A percentile compares a stretch with the other conserved stretches of the same genome.
Evolutionary conservation across 2,329 filamentous ascomycete genomes (phyloP).

Genomic region (Talaromyces rugulosus): DNA sequence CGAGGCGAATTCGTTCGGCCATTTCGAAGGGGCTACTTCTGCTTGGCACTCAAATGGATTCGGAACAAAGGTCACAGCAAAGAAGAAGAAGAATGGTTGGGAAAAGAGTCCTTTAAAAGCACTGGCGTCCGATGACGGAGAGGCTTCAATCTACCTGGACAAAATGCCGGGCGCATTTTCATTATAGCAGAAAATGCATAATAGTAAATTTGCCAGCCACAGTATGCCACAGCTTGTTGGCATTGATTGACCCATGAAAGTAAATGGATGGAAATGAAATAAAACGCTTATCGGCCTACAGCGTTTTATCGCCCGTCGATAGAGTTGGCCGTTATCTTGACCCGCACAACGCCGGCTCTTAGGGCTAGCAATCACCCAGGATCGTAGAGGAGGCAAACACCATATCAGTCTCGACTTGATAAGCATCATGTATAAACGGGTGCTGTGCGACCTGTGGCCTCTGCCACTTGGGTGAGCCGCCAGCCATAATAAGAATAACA

Average conservation of each 20-base stretch:
- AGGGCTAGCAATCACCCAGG: background rate
- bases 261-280: background rate
- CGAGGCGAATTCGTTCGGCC: slow-evolving; percentile 8
- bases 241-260: no score
- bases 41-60: background rate
- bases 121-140: background rate
- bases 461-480: background rate
- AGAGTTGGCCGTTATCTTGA: background rate
- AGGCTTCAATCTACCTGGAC: background rate
- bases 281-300: background rate
- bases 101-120: background rate
- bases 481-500: background rate
- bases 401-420: background rate
- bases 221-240: no score
- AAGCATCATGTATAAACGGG: background rate
- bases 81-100: background rate
- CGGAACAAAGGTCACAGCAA: background rate
- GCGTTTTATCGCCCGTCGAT: background rate
- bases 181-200: background rate
- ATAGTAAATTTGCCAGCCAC: background rate
- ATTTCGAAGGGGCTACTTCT: background rate
- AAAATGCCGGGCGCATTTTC: background rate
- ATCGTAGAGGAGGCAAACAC: background rate
- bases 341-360: background rate
- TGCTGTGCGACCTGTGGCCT: no score